A percentile compares a stretch with the other conserved stretches of the same genome.
Evolutionary conservation across 2,329 filamentous ascomycete genomes (phyloP).

Genomic region (Phyllosticta citrichinensis): DNA sequence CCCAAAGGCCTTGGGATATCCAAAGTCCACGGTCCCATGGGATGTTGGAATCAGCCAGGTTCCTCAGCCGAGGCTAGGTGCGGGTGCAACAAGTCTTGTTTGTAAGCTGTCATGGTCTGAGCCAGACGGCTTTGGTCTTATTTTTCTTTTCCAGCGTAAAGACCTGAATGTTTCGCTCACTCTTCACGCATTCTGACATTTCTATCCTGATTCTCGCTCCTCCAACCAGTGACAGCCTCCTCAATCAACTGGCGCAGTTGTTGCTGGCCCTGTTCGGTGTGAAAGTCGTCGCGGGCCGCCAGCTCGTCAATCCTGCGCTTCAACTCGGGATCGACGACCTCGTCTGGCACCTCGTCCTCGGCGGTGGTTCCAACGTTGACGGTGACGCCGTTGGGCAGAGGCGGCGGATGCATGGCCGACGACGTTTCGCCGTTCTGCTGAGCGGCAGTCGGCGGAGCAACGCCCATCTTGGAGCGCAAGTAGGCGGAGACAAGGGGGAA

Average conservation of each 20-base stretch:
- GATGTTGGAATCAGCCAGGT: background rate
- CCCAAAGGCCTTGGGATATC: background rate
- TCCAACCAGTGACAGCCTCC: conserved; percentile 64
- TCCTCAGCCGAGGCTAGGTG: background rate
- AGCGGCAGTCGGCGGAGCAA: conserved; percentile 19
- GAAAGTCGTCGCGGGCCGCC: conserved; percentile 72
- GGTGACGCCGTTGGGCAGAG: conserved; percentile 64
- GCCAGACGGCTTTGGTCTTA: background rate
- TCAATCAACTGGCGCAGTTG: conserved; percentile 69
- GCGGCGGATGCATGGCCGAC: conserved; percentile 40
- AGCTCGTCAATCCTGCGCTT: conserved; percentile 80
- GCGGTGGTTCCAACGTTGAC: conserved; percentile 69
- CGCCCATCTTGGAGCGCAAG: conserved; percentile 34
- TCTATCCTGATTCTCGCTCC: conserved; percentile 15
- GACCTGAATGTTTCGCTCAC: background rate
- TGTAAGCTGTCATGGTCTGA: too few relatives aligned
- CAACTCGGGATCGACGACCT: conserved; percentile 64
- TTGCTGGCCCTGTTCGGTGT: conserved; percentile 68
- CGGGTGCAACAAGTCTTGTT: background rate
- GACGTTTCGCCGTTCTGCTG: conserved; percentile 7
- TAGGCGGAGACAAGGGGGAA: conserved; percentile 68
- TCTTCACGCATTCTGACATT: conserved; percentile 9
- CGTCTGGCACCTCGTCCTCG: conserved; percentile 40
- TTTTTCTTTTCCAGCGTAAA: background rate
- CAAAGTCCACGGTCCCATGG: background rate